phyloP scores from a whole-genome alignment of 306 rosid genomes.

The Dalbergia cultrata region DNA sequence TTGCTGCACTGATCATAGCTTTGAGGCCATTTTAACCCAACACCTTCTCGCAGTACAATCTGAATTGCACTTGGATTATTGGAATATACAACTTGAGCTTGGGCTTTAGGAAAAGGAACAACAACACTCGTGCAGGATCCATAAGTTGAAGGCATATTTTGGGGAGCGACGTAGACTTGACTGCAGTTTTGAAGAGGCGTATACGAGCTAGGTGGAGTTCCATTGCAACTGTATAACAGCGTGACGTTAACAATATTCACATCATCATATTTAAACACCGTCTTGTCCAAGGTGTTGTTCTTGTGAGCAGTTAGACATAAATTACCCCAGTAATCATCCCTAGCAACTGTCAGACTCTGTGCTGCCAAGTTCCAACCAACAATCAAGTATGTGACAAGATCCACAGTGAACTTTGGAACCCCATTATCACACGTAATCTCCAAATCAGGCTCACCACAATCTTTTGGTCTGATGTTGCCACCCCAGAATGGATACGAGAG shows the following conservation, averaged over 20 bases:
- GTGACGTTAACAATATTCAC: not conserved
- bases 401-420: slow-evolving; percentile 7
- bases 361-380: not conserved
- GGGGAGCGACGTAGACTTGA: not conserved
- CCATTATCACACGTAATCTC: not conserved
- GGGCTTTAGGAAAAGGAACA: not conserved
- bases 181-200: not conserved
- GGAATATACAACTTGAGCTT: accelerated
- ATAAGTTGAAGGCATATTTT: not conserved
- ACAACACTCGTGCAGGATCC: not conserved
- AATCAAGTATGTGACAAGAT: slow-evolving; percentile 30
- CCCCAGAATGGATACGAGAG: slow-evolving; percentile 54
- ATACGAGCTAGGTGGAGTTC: not conserved
- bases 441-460: slow-evolving; percentile 38
- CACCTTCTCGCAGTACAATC: not conserved
- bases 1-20: not conserved
- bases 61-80: not conserved
- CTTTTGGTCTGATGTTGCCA: not conserved
- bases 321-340: slow-evolving; percentile 38
- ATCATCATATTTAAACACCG: not conserved
- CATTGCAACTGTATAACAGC: slow-evolving; percentile 25
- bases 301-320: not conserved
- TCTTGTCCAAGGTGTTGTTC: slow-evolving; percentile 30
- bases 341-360: slow-evolving; percentile 28
- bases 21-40: slow-evolving; percentile 15